Base-by-base conservation (phyloP, 495 filamentous ascomycete genomes). In the Penicillium egyptiacum region DNA sequence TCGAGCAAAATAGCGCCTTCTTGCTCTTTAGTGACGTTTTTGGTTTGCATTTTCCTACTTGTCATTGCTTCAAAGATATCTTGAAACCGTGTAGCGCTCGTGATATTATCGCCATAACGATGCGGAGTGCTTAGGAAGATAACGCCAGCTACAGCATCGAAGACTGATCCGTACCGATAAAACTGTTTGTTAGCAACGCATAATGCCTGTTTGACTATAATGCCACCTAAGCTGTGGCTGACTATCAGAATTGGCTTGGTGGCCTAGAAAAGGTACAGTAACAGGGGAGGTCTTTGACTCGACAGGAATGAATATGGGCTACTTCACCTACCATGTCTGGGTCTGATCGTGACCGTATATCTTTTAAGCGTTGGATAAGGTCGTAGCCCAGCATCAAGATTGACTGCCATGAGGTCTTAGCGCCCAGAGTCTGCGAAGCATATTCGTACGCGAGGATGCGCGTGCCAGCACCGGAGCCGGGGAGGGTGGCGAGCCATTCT, bases 191-290 rank as follows among this genome's bases (percentile, higher is more conserved):
- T 62, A 9, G 76, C 65, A 8, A 61, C 58, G n/a, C 72, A 65
- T 5, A 80, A 56, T 54, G 66, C 60, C 31, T 78, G 71, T 47
- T 81, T 77, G 44, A 76, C 70, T 19, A 80, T 59, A 28, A 78
- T 66, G 1, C 78, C 78, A 25, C 79, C 77, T 3, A 81, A 67
- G 54, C 76, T 81, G 58, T 82, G 77, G 4, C 60, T 59, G 23
- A 63, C 54, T 19, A 41, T n/a, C 39, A 41, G 3, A 3, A 41
- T 41, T 41, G 39, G 59, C 48, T 30, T 48, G n/a, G 30, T 22
- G 17, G 35, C 40, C 58, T 60, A 47, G 58, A 40, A 10, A 25
- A 51, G 8, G n/a, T n/a, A 41, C n/a, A 41, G 6, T 17, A 8
- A 17, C n/a, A n/a, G n/a, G n/a, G n/a, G n/a, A n/a, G n/a, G n/a